Conservation (phyloP, 2,329 filamentous ascomycete genomes). For the Hymenoscyphus occultus region DNA sequence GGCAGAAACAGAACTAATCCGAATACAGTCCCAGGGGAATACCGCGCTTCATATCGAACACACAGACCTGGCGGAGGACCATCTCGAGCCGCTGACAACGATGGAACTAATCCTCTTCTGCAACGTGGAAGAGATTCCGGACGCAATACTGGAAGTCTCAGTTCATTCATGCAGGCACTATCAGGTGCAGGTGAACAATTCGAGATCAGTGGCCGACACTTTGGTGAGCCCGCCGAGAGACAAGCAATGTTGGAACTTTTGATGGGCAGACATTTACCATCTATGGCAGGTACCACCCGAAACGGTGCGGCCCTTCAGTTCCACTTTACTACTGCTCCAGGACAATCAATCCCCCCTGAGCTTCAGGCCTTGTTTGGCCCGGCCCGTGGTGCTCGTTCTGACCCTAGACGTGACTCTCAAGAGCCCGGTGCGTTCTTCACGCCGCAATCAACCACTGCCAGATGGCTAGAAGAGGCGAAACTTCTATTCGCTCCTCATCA, state of each 20-base stretch:
- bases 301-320: conserved; percentile 56
- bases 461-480: conserved; percentile 88
- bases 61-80: conserved; percentile 50
- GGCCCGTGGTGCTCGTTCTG: conserved; percentile 25
- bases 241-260: conserved; percentile 31
- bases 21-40: conserved; percentile 33
- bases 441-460: conserved; percentile 65
- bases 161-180: conserved; percentile 50
- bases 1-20: conserved; percentile 32
- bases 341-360: conserved; percentile 50
- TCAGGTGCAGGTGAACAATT: conserved; percentile 36
- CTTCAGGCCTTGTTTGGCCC: conserved; percentile 44
- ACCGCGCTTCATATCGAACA: conserved; percentile 45
- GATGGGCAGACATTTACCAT: conserved; percentile 35
- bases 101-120: conserved; percentile 83
- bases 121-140: conserved; percentile 56
- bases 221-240: conserved; percentile 31
- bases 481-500: conserved; percentile 74
- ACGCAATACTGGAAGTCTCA: conserved; percentile 47
- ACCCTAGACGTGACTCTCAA: conserved; percentile 26
- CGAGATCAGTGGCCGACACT: conserved; percentile 29
- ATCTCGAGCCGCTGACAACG: conserved; percentile 59
- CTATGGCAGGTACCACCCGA: conserved; percentile 36
- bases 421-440: conserved; percentile 52
- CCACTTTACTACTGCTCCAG: conserved; percentile 52